These are phyloP conservation scores for Sistotremastrum suecicum DNA, from an alignment of 768 basidiomycete species.

Conservation along the genomic window DNA sequence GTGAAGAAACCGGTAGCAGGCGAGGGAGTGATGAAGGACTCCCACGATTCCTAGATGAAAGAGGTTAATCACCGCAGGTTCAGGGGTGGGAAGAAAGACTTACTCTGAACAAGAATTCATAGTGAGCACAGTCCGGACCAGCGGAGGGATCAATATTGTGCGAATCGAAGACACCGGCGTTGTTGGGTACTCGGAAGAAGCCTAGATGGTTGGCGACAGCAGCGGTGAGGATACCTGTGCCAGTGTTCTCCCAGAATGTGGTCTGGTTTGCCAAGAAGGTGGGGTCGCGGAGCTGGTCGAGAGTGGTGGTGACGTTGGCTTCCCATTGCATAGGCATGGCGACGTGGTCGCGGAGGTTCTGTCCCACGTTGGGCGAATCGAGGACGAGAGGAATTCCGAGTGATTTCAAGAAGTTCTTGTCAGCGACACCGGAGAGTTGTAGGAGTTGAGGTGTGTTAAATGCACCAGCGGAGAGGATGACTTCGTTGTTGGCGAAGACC, in stretches of 20 bases:
- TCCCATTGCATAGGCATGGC: constrained; percentile 7
- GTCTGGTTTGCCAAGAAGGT: constrained; percentile 2
- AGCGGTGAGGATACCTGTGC: constrained; percentile 3
- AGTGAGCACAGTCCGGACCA: constrained; percentile 7
- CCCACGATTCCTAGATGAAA: neutral
- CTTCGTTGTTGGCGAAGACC: no score
- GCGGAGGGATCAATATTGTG: constrained; percentile 6
- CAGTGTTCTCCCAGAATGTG: constrained; percentile 3
- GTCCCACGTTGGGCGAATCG: constrained; percentile 24
- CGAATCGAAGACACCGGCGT: constrained; percentile 4
- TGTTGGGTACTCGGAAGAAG: constrained; percentile 4
- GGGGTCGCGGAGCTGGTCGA: constrained; percentile 6
- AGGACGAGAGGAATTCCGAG: constrained; percentile 12
- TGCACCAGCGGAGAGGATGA: constrained; percentile 9
- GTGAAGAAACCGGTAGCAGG: constrained; percentile 11
- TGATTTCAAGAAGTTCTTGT: constrained; percentile 6
- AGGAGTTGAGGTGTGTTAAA: constrained; percentile 17
- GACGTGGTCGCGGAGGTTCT: constrained; percentile 20
- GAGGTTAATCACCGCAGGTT: neutral
- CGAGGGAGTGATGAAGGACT: neutral
- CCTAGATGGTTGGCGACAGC: neutral
- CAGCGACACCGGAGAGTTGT: constrained; percentile 17
- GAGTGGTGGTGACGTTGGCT: constrained; percentile 4
- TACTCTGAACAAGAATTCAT: constrained; percentile 6
- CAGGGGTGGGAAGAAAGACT: neutral